Evolutionary conservation across 78 protist genomes (phyloP).

Genomic region (Dictyostelium brefeldianum): DNA sequence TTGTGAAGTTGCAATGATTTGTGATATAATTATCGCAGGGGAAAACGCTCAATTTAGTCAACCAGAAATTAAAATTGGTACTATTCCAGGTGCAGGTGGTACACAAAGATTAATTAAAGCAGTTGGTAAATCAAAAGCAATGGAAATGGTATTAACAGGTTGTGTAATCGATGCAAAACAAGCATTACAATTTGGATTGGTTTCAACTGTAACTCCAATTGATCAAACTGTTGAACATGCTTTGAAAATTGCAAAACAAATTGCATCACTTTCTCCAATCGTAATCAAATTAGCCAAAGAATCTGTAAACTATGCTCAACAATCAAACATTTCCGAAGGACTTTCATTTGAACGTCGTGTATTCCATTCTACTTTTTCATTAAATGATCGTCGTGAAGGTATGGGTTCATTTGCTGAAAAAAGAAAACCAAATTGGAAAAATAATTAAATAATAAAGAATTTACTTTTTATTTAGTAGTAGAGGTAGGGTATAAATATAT

Average conservation of each 20-base stretch:
- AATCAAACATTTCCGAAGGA: slow-evolving; percentile 90
- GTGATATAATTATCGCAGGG: slow-evolving; percentile 94
- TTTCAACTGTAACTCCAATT: slow-evolving; percentile 12
- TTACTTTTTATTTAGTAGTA: too few relatives aligned
- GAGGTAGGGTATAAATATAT: too few relatives aligned
- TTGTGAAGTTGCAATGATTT: slow-evolving; percentile 98
- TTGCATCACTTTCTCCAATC: slow-evolving; percentile 90
- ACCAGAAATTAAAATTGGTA: slow-evolving; percentile 98
- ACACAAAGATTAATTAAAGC: slow-evolving; percentile 96
- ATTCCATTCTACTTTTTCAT: slow-evolving; percentile 95
- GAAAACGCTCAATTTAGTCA: slow-evolving; percentile 96
- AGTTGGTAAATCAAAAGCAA: slow-evolving; percentile 97
- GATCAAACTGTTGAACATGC: slow-evolving; percentile 27
- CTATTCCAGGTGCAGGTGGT: slow-evolving; percentile 99
- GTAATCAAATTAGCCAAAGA: slow-evolving; percentile 88
- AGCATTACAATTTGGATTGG: slow-evolving; percentile 66
- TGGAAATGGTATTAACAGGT: slow-evolving; percentile 97
- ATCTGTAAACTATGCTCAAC: slow-evolving; percentile 88
- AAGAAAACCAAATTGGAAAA: slow-evolving; percentile 88
- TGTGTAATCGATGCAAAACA: slow-evolving; percentile 82
- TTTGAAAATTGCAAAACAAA: slow-evolving; percentile 70
- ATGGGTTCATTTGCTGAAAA: slow-evolving; percentile 95
- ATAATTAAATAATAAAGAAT: slow-evolving; percentile 2
- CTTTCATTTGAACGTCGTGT: slow-evolving; percentile 85
- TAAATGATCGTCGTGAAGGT: slow-evolving; percentile 94